Evolutionary conservation across 2,329 filamentous ascomycete species (phyloP), one percentile per base, ranked within the genome.

Genomic region (Fusarium sp.): DNA sequence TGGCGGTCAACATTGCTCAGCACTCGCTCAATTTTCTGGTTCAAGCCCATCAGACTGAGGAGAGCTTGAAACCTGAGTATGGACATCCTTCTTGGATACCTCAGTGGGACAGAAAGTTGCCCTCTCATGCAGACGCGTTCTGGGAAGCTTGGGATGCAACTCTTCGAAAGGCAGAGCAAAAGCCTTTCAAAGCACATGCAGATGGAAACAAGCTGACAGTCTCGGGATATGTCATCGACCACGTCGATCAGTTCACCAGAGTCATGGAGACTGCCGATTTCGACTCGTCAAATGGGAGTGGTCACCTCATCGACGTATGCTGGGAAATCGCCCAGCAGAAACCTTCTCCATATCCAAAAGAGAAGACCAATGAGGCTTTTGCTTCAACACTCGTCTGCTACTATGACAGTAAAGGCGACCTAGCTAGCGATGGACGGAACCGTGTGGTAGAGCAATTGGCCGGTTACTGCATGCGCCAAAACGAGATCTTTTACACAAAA

Each of bases 91-190:
- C 58, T 1, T 64, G 61, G 61, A 42, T 56, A 3, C 61, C 61
- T 5, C 38, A 18, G 31, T 64, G 61, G 61, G 49, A 64, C 4
- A 2, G 38, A 14, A 64, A 50, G 18, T 50, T 49, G 3, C 11
- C 31, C 6, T 23, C 11, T 2, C 61, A 64, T 13, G 61, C 61
- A 16, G 61, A 64, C 7, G 61, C 61, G 2, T 61, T 40, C 6
- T 64, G 61, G 61, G 61, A 64, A 16, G 58, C 61, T 14, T 64
- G 61, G 61, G 61, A 64, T 6, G 58, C 61, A 1, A 64, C 49
- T 49, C 31, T 64, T 23, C 36, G 61, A 6, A 64, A 64, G n/a
- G 9, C 50, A 8, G 31, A 64, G 10, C 29, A 16, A 0, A 54
- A 33, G 4, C 6, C n/a, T 4, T 33, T 40, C 3, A 53, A 55